phyloP scores from a whole-genome alignment of 345 rosid species.

The Bruguiera gymnorhiza region DNA sequence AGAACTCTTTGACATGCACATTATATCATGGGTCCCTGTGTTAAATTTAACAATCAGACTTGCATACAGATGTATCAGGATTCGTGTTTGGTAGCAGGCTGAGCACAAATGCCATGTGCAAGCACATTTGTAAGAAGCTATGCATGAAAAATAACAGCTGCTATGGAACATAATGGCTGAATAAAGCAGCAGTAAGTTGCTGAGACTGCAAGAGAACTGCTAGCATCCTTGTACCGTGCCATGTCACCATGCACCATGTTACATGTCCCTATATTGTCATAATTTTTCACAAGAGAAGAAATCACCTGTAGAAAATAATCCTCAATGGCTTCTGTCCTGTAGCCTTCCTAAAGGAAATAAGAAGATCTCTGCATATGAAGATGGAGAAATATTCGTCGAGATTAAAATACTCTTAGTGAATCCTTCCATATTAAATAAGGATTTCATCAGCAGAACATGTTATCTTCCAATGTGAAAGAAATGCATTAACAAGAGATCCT shows the following conservation, averaged over 20 bases:
- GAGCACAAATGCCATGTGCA: too few relatives aligned
- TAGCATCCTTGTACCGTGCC: not conserved
- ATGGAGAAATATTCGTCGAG: not conserved
- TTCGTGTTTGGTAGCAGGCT: too few relatives aligned
- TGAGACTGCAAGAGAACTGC: not conserved
- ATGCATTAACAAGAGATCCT: too few relatives aligned
- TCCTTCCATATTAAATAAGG: too few relatives aligned
- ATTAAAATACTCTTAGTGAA: too few relatives aligned
- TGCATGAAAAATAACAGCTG: too few relatives aligned
- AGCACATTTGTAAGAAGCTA: too few relatives aligned
- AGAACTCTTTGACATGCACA: not conserved
- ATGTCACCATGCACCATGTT: not conserved
- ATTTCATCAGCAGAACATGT: too few relatives aligned
- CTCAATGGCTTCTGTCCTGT: slow-evolving; percentile 97
- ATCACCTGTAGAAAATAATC: slow-evolving; percentile 92
- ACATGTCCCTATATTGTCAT: not conserved
- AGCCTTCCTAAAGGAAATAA: slow-evolving; percentile 90
- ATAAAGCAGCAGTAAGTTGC: not conserved
- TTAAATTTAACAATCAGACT: too few relatives aligned
- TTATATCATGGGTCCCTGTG: too few relatives aligned
- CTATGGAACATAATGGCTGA: not conserved
- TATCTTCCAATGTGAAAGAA: too few relatives aligned
- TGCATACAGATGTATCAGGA: too few relatives aligned
- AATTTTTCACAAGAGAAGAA: not conserved
- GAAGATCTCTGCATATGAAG: slow-evolving; percentile 64